Evolutionary conservation across 441 rosid genomes (phyloP).

Genomic region (Pelargonium fulgidum): DNA sequence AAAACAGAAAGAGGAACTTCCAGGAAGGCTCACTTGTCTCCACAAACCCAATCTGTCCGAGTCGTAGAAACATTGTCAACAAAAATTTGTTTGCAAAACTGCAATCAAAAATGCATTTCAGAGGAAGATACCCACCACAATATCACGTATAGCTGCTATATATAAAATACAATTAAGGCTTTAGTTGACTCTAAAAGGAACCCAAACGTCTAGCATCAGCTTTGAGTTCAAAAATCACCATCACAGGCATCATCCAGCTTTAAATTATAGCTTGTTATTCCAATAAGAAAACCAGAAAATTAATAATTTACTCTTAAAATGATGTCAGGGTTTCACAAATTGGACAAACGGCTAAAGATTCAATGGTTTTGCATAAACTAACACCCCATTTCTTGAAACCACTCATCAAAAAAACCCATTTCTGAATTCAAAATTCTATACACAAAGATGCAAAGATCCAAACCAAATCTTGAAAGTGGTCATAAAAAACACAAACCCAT

Average conservation of each 20-base stretch:
- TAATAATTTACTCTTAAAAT: conserved; percentile 9
- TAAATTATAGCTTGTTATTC: conserved; percentile 23
- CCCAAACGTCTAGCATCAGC: conserved; percentile 28
- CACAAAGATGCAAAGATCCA: not conserved
- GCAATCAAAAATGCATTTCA: conserved; percentile 58
- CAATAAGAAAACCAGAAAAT: conserved; percentile 14
- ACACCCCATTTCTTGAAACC: conserved; percentile 20
- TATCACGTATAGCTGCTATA: conserved; percentile 20
- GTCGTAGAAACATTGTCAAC: conserved; percentile 59
- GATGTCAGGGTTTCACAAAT: conserved; percentile 7
- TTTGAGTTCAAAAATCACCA: conserved; percentile 20
- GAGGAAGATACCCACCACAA: conserved; percentile 35
- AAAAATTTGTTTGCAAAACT: conserved; percentile 46
- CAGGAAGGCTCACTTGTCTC: conserved; percentile 49
- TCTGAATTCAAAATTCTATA: not conserved
- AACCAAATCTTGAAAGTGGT: conserved; percentile 19
- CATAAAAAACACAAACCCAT: not conserved
- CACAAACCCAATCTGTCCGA: conserved; percentile 47
- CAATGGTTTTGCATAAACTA: conserved; percentile 1
- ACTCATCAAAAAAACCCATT: not conserved
- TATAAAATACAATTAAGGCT: conserved; percentile 13
- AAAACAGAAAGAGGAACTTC: conserved; percentile 60
- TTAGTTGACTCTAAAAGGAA: conserved; percentile 11
- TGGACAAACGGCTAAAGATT: conserved; percentile 3
- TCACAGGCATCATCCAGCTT: conserved; percentile 21